Evolutionary conservation across 345 rosid genomes (phyloP).

Genomic region (Eucalyptus tenuipes): DNA sequence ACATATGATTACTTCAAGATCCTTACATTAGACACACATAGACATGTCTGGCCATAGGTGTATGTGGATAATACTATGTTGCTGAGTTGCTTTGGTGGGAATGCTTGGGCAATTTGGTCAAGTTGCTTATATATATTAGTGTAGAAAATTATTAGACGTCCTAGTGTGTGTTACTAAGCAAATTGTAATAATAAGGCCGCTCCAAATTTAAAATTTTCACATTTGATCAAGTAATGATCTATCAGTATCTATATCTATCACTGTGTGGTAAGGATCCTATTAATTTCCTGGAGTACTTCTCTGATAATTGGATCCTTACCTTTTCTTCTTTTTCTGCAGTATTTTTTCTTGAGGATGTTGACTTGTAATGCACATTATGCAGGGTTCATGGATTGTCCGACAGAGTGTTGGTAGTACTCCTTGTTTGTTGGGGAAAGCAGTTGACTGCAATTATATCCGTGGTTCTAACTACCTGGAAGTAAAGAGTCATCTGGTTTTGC

Average conservation of each 20-base stretch:
- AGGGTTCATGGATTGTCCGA: slow-evolving; percentile 99
- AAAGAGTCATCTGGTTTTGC: background rate
- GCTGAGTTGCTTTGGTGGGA: background rate
- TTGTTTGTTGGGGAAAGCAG: slow-evolving; percentile 91
- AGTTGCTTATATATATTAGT: background rate
- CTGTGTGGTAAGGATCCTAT: background rate
- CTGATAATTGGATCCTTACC: background rate
- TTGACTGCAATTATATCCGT: slow-evolving; percentile 91
- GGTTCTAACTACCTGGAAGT: slow-evolving; percentile 82
- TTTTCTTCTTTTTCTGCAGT: background rate
- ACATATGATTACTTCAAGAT: background rate
- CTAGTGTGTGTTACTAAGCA: background rate
- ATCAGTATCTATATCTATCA: background rate
- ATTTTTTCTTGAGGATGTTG: background rate
- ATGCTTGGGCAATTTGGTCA: background rate
- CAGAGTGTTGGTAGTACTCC: slow-evolving; percentile 99
- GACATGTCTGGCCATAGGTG: background rate
- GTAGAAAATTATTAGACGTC: background rate
- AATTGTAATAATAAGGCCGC: background rate
- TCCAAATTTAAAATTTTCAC: background rate
- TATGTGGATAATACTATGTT: background rate
- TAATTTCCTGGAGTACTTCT: background rate
- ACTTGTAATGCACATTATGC: background rate
- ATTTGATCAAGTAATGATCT: background rate
- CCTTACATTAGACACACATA: background rate